These are phyloP conservation scores for Penicillium fimorum DNA, from an alignment of 495 filamentous ascomycete species.

Conservation along the genomic window DNA sequence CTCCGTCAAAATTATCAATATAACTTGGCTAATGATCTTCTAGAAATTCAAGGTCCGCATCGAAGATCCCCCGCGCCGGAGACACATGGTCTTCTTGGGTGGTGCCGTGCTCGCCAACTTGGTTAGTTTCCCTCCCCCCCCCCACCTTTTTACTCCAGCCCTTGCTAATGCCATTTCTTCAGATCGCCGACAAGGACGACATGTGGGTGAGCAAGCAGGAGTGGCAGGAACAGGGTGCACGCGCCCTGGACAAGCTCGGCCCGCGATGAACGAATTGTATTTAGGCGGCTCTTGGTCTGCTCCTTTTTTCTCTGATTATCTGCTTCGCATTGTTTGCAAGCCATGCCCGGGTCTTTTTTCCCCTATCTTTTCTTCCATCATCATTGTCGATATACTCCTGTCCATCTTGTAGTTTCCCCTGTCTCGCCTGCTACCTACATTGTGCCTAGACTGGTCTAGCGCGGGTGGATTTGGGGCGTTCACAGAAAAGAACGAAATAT, in stretches of 20 bases:
- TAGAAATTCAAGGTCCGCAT: constrained; percentile 99
- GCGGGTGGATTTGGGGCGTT: constrained; percentile 24
- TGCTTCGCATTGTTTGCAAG: constrained; percentile 29
- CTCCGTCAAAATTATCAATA: neutral
- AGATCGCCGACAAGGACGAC: constrained; percentile 95
- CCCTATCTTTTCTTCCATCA: constrained; percentile 8
- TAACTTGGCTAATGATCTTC: constrained; percentile 22
- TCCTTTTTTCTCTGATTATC: constrained; percentile 17
- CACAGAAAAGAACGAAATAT: constrained; percentile 26
- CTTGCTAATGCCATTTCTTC: constrained; percentile 18
- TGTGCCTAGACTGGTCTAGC: constrained; percentile 32
- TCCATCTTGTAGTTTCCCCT: constrained; percentile 18
- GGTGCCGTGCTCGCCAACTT: constrained; percentile 97
- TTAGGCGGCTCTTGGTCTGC: constrained; percentile 22
- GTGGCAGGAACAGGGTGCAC: constrained; percentile 91
- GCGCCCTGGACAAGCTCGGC: constrained; percentile 86
- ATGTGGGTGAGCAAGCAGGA: constrained; percentile 99
- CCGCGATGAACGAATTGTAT: constrained; percentile 54
- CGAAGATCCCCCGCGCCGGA: constrained; percentile 91
- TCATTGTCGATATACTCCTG: constrained; percentile 26
- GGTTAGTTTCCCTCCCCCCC: constrained; percentile 47
- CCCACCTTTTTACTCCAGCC: no score
- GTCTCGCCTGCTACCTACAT: constrained; percentile 24
- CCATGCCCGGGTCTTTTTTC: constrained; percentile 15
- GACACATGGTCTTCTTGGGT: constrained; percentile 98